Evolutionary conservation across 192 early-diverging fungal species (phyloP), one percentile per base, ranked within the genome.

Genomic region (Diversispora epigaea): DNA sequence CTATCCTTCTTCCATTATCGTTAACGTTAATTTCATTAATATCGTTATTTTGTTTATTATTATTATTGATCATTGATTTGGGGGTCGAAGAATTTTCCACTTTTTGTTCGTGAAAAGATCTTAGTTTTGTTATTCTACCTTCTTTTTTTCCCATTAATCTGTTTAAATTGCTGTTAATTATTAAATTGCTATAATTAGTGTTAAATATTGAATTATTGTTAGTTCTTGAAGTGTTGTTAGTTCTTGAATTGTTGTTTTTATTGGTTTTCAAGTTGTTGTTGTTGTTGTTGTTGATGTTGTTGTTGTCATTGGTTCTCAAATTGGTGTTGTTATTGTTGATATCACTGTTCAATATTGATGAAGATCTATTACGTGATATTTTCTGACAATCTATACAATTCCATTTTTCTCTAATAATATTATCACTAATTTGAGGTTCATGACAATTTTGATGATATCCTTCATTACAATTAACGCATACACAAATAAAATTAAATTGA

Each of bases 391-490:
- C 52, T 41, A 21, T 43, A 39, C 68, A 71, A 71, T 17, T 4
- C 68, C 68, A 71, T 40, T 47, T 52, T 55, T 57, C 68, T 17
- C 54, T n/a, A 4, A 41, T 55, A 41, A 14, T 15, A 25, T 25
- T 56, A 43, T 71, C 39, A 40, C 47, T 71, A 14, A 71, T 71
- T 21, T 71, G 25, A 1, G 68, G 68, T 8, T 71, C 49, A 71
- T 71, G 68, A 56, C 68, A 71, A 11, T 15, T 57, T 71, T 71
- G 68, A 40, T 71, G 68, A 71, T 52, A 71, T 14, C 68, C 68
- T n/a, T 40, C 32, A 56, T 71, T 52, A 15, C 68, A 71, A 15
- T 32, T 52, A 55, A 40, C 17, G 41, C 68, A 71, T 7, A 71
- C n/a, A 43, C 68, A 71, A 6, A 71, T 71, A 71, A 71, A 71